These are phyloP conservation scores for Boletus sp. DNA, from an alignment of 1,284 basidiomycete species.

Conservation along the genomic window DNA sequence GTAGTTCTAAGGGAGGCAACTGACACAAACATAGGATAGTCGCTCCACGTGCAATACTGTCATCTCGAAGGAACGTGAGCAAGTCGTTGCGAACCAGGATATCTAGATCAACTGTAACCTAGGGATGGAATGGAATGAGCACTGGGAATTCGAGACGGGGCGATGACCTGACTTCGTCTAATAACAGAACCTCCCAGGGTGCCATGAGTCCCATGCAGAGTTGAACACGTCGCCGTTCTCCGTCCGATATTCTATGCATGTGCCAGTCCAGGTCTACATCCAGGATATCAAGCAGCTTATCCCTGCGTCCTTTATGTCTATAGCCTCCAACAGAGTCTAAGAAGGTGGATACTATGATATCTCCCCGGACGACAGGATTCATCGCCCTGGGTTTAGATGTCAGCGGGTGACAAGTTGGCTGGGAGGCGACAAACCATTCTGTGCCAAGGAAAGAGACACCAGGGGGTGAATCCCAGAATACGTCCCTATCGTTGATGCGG, in stretches of 20 bases:
- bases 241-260: constrained; percentile 93
- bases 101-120: constrained; percentile 98
- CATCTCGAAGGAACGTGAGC: constrained; percentile 81
- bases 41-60: constrained; percentile 77
- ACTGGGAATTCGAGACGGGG: background rate
- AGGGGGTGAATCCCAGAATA: constrained; percentile 70
- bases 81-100: constrained; percentile 92
- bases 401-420: background rate
- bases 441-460: constrained; percentile 91
- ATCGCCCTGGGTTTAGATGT: constrained; percentile 61
- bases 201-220: constrained; percentile 97
- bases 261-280: constrained; percentile 94
- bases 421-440: constrained; percentile 61
- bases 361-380: constrained; percentile 93
- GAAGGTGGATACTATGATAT: constrained; percentile 87
- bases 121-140: constrained; percentile 7
- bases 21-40: constrained; percentile 81
- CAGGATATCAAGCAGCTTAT: constrained; percentile 84
- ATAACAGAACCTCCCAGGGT: constrained; percentile 88
- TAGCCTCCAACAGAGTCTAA: constrained; percentile 95
- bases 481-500: constrained; percentile 75
- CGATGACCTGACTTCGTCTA: constrained; percentile 73
- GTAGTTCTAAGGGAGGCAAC: background rate
- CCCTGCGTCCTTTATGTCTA: constrained; percentile 85
- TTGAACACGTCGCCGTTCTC: constrained; percentile 91